These are phyloP conservation scores for Cladosporium sp. DNA, from an alignment of 2,329 filamentous ascomycete species.

Conservation along the genomic window DNA sequence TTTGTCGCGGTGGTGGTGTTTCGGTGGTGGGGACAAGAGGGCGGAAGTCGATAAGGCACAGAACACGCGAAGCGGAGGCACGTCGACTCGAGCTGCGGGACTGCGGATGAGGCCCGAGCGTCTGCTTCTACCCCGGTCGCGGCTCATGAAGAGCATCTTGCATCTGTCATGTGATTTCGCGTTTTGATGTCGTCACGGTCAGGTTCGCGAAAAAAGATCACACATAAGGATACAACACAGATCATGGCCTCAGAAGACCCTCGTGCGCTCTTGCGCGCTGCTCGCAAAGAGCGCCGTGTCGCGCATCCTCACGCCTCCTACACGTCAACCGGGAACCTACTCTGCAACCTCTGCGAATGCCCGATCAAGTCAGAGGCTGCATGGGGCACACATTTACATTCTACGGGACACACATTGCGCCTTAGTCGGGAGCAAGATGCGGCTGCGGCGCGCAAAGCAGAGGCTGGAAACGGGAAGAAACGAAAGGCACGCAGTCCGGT, in stretches of 20 bases:
- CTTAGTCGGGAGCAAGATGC: constrained; percentile 21
- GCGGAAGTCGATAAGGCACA: too few species aligned
- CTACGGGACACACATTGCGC: constrained; percentile 40
- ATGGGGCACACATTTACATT: constrained; percentile 59
- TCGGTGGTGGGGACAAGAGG: too few species aligned
- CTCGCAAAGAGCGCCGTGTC: constrained; percentile 67
- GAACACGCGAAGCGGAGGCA: too few species aligned
- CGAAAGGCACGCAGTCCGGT: constrained; percentile 39
- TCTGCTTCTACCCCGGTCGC: too few species aligned
- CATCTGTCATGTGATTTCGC: too few species aligned
- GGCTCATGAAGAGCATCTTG: too few species aligned
- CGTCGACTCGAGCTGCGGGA: too few species aligned
- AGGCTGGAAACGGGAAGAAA: constrained; percentile 40
- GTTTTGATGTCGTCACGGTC: too few species aligned
- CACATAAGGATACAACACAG: not conserved
- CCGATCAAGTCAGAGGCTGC: constrained; percentile 59
- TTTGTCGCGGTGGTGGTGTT: too few species aligned
- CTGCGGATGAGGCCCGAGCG: too few species aligned
- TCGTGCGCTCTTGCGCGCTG: constrained; percentile 69
- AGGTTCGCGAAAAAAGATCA: not conserved
- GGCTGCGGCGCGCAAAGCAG: constrained; percentile 26
- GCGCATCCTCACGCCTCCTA: constrained; percentile 64
- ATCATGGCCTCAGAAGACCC: constrained; percentile 47
- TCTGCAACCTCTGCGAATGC: constrained; percentile 61
- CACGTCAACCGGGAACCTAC: constrained; percentile 59